phyloP scores from a whole-genome alignment of 2,329 filamentous ascomycete species.

The Sporothrix globosa region DNA sequence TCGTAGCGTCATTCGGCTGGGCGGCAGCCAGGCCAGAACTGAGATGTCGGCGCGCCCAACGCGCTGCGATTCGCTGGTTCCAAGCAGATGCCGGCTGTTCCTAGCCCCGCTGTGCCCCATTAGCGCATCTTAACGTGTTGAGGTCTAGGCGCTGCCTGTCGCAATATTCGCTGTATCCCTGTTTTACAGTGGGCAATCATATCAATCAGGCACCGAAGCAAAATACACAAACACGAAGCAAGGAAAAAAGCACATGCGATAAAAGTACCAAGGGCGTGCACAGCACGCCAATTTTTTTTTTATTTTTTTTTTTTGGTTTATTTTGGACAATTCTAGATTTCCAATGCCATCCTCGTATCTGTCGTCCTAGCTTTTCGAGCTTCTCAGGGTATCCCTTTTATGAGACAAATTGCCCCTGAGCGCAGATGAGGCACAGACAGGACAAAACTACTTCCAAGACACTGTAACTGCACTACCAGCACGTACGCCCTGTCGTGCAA shows the following conservation, averaged over 20 bases:
- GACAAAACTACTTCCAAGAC: constrained; percentile 5
- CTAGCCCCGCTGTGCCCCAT: constrained; percentile 7
- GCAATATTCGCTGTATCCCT: constrained; percentile 20
- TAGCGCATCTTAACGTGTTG: constrained; percentile 14
- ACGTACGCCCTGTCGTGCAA: neutral
- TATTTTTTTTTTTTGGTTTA: too few relatives aligned
- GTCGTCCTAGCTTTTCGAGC: too few relatives aligned
- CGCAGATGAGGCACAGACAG: neutral
- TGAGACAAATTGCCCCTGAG: constrained; percentile 21
- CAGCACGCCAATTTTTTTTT: too few relatives aligned
- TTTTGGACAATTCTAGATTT: neutral
- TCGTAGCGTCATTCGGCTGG: constrained; percentile 17
- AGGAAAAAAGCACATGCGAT: neutral
- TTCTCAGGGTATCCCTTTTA: neutral
- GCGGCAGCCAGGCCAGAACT: neutral
- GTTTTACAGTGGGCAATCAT: constrained; percentile 7
- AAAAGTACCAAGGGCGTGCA: neutral
- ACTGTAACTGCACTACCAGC: neutral
- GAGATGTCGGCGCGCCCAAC: constrained; percentile 3
- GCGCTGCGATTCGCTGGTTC: constrained; percentile 25
- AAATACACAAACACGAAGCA: neutral
- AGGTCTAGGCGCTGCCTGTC: neutral
- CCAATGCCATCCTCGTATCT: neutral
- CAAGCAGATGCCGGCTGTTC: neutral
- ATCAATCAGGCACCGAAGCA: neutral